Evolutionary conservation across 2,329 filamentous ascomycete genomes (phyloP).

Genomic region (Seiridium cupressi): DNA sequence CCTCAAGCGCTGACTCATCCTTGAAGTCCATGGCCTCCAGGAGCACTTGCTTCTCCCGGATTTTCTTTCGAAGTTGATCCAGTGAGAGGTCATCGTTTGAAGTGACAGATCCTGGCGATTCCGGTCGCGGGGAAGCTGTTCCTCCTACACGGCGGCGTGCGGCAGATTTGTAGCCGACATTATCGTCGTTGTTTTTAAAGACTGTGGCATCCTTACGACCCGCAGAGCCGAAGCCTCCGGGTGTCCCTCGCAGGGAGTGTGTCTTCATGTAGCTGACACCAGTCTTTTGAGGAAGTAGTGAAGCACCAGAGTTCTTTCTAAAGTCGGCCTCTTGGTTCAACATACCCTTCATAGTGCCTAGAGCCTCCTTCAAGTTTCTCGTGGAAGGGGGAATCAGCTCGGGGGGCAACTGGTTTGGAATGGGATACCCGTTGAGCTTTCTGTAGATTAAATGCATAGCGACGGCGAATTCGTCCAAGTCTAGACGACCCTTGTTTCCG

Average conservation of each 20-base stretch:
- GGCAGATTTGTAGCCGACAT: constrained; percentile 89
- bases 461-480: constrained; percentile 96
- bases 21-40: constrained; percentile 95
- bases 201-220: constrained; percentile 92
- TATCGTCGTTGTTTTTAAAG: constrained; percentile 94
- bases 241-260: constrained; percentile 78
- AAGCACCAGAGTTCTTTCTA: constrained; percentile 84
- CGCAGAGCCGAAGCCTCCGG: constrained; percentile 48
- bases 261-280: constrained; percentile 98
- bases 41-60: constrained; percentile 90
- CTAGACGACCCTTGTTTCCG: constrained; percentile 88
- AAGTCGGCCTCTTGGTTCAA: constrained; percentile 86
- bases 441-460: constrained; percentile 99
- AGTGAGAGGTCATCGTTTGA: constrained; percentile 80
- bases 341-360: constrained; percentile 88
- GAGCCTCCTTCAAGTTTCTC: constrained; percentile 87
- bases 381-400: constrained; percentile 95
- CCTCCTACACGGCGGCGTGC: constrained; percentile 77
- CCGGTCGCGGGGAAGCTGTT: constrained; percentile 75
- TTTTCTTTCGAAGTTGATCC: constrained; percentile 88
- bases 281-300: constrained; percentile 89
- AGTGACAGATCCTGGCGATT: constrained; percentile 63
- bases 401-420: constrained; percentile 82
- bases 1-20: constrained; percentile 84
- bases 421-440: constrained; percentile 91